Conservation (phyloP, 1,284 basidiomycete species). For the Ustilago curta region DNA sequence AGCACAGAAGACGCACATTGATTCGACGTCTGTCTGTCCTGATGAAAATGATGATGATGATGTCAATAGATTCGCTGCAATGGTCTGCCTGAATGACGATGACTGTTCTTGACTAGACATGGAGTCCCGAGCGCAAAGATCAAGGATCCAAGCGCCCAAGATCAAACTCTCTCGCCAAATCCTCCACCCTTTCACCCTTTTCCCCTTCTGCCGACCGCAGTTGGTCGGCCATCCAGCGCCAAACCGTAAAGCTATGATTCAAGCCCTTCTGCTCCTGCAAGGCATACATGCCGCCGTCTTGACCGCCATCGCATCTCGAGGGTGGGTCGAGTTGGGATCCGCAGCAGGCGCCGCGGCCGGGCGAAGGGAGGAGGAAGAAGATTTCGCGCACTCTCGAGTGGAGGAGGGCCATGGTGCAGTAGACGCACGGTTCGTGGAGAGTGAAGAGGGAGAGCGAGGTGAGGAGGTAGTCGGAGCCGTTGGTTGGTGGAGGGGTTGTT, state of each 20-base stretch:
- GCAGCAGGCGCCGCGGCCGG: conserved; percentile 62
- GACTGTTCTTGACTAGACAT: not conserved
- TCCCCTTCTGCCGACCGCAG: not conserved
- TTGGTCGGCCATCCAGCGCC: conserved; percentile 61
- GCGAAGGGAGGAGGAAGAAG: conserved; percentile 59
- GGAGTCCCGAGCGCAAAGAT: not conserved
- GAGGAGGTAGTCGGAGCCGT: conserved; percentile 66
- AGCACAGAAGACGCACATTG: too few species aligned
- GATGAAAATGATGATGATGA: not conserved
- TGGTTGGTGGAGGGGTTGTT: conserved; percentile 8
- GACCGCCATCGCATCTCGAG: conserved; percentile 29
- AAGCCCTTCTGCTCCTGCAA: conserved; percentile 71
- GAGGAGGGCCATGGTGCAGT: conserved; percentile 66
- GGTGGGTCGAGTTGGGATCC: conserved; percentile 31
- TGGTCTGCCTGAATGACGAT: not conserved
- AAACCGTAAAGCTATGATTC: conserved; percentile 70
- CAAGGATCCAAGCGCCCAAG: conserved; percentile 41
- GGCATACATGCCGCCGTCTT: conserved; percentile 65
- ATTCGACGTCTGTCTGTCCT: not conserved
- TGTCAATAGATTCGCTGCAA: not conserved
- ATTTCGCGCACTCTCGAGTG: conserved; percentile 62
- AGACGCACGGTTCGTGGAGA: conserved; percentile 67
- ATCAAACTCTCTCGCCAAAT: conserved; percentile 28
- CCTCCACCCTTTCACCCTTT: not conserved
- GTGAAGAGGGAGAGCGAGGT: conserved; percentile 60